These are phyloP conservation scores for Gnaphalium uliginosum DNA, from an alignment of 129 eudicot genomes.

Conservation along the genomic window DNA sequence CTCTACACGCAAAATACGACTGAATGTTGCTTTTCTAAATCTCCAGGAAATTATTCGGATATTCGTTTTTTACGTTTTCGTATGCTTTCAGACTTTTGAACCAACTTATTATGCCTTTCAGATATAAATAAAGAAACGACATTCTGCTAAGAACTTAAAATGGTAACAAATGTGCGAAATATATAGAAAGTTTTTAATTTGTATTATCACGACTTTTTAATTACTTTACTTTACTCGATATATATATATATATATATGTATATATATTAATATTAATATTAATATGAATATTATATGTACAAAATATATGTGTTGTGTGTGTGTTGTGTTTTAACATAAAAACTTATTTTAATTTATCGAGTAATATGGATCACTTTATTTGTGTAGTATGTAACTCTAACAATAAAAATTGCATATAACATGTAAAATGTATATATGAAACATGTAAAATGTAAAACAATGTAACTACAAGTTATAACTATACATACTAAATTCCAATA, in stretches of 20 bases:
- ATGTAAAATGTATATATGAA: too few species aligned
- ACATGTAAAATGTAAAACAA: too few species aligned
- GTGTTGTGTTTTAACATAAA: too few species aligned
- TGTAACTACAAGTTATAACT: neutral
- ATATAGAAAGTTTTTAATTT: neutral
- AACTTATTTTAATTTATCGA: too few species aligned
- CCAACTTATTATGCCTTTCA: constrained; percentile 8
- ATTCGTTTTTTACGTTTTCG: constrained; percentile 8
- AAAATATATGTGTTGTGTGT: too few species aligned
- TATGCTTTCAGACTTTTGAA: neutral
- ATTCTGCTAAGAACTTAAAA: neutral
- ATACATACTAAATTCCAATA: neutral
- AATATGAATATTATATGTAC: too few species aligned
- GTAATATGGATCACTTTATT: too few species aligned
- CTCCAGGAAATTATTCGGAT: constrained; percentile 33
- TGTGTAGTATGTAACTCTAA: too few species aligned
- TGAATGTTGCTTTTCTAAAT: constrained; percentile 12
- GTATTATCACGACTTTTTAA: neutral
- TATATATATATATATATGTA: too few species aligned
- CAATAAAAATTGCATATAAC: too few species aligned
- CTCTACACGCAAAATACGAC: constrained; percentile 21
- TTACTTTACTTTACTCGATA: neutral
- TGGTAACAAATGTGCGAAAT: constrained; percentile 7
- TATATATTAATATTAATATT: too few species aligned
- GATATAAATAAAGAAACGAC: neutral